A percentile compares a stretch with the other conserved stretches of the same genome.
These are phyloP conservation scores for Irpex rosettiformis DNA, from an alignment of 1,284 basidiomycete species.

Conservation along the genomic window DNA sequence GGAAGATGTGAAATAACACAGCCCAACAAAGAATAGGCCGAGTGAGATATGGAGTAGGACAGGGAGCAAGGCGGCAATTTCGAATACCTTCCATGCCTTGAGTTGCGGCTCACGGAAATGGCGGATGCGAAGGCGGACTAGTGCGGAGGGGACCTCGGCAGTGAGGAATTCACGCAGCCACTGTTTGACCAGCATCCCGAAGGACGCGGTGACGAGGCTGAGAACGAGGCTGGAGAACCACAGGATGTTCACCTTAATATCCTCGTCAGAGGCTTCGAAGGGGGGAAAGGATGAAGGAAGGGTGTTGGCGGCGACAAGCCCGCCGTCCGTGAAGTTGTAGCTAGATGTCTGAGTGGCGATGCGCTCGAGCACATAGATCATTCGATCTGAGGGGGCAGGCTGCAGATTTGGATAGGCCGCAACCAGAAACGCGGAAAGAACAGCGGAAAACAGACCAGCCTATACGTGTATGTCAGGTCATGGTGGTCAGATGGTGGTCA, in stretches of 20 bases:
- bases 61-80: slow-evolving; percentile 3
- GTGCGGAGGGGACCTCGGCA: not conserved
- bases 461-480: not conserved
- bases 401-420: not conserved
- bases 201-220: slow-evolving; percentile 2
- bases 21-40: slow-evolving; percentile 6
- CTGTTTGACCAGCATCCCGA: slow-evolving; percentile 8
- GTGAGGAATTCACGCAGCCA: slow-evolving; percentile 12
- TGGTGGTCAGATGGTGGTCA: not conserved
- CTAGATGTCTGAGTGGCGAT: not conserved
- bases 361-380: not conserved
- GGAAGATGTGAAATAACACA: slow-evolving; percentile 1
- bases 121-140: slow-evolving; percentile 1
- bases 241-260: slow-evolving; percentile 1
- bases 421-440: not conserved
- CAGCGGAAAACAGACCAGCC: slow-evolving; percentile 4
- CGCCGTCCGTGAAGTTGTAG: not conserved
- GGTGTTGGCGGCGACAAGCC: not conserved
- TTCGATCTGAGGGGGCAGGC: not conserved
- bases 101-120: slow-evolving; percentile 1
- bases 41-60: slow-evolving; percentile 5
- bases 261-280: not conserved
- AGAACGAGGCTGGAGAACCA: slow-evolving; percentile 10
- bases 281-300: not conserved
- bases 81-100: slow-evolving; percentile 4